Conservation (phyloP, 306 rosid genomes). For the Cucurbita ficifolia region DNA sequence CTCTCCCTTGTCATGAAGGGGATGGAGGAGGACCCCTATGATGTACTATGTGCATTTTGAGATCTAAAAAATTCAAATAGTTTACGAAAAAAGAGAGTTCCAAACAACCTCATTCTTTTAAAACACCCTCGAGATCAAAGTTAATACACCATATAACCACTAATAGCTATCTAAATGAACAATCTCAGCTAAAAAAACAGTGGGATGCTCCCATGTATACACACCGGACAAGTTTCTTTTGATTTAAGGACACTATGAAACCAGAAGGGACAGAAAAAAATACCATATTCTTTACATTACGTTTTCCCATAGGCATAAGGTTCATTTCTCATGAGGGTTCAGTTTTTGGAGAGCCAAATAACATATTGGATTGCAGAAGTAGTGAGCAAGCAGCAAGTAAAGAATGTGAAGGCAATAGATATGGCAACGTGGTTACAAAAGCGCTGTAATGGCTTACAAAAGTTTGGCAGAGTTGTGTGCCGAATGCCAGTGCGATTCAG, state of each 20-base stretch:
- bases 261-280: background rate
- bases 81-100: too few species aligned
- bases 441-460: slow-evolving; percentile 52
- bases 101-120: background rate
- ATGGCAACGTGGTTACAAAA: slow-evolving; percentile 83
- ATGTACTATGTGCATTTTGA: background rate
- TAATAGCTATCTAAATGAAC: background rate
- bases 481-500: slow-evolving; percentile 73
- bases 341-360: slow-evolving; percentile 71
- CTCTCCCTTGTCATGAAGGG: background rate
- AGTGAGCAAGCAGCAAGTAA: slow-evolving; percentile 54
- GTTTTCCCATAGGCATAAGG: background rate
- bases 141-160: background rate
- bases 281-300: background rate
- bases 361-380: slow-evolving; percentile 50
- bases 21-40: background rate
- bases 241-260: background rate
- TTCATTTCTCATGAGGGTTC: background rate
- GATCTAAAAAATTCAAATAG: background rate
- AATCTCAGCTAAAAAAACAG: background rate
- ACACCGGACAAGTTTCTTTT: background rate
- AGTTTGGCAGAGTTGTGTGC: slow-evolving; percentile 60
- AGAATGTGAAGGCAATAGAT: slow-evolving; percentile 75
- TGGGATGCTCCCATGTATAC: background rate
- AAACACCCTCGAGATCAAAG: background rate